Base-by-base conservation (phyloP, 495 filamentous ascomycete species). In the Darksidea phi region DNA sequence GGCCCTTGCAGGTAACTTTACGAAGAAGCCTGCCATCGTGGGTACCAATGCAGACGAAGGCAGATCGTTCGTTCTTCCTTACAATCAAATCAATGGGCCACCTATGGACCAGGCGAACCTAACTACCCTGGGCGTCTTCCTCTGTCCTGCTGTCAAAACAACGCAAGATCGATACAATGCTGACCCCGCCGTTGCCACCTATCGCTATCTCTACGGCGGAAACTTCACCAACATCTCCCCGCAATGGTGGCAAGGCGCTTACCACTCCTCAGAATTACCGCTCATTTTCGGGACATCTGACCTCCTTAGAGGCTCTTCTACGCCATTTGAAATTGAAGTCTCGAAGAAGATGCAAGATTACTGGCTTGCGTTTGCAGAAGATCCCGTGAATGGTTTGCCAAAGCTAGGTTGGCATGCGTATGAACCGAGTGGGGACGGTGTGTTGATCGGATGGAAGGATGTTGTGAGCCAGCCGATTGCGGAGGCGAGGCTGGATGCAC, bases 211-310 rank as follows among this genome's bases (percentile, higher is more conserved):
- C 20, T 81, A 80, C 48, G 66, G 65, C 0, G 80, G 78, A 12
- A 79, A 78, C 68, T 81, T 80, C 55, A 71, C 59, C 24, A 77
- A 80, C 54, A 67, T 78, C 49, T 63, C 70, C 2, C 74, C 77
- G 1, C 53, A 60, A 38, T 47, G 64, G 26, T 80, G 72, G 66
- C 57, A 70, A 48, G 69, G 69, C 13, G 69, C 69, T 5, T 71
- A 67, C 49, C 67, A 71, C 34, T 48, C 48, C 6, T 26, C 67
- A 20, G 67, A 70, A 24, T 55, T 70, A 1, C 63, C 63, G 18
- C 42, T 67, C 26, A 32, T 71, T 0, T 61, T 67, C 28, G 69
- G 69, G 20, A 67, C 69, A 1, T 15, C 51, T 45, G 51, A 34
- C 3, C 65, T 67, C 32, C 52, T 25, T 18, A 57, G 63, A 32